Percentiles rank a stretch among this genome's conserved stretches.
phyloP scores from a whole-genome alignment of 306 rosid genomes.

The Echinosophora koreensis region DNA sequence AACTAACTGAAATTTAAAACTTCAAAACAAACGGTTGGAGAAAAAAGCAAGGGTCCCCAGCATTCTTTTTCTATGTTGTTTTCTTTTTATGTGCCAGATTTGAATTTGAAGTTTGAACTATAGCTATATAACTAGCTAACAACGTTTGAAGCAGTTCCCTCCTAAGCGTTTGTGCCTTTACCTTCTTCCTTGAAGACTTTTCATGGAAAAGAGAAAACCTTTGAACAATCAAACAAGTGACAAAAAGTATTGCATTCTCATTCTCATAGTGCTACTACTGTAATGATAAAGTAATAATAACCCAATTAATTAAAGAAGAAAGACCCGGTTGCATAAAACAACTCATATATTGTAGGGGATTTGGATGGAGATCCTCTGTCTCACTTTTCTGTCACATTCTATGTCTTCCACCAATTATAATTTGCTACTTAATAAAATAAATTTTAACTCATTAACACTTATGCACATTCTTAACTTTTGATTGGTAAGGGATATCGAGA shows the following conservation, averaged over 20 bases:
- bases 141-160: slow-evolving; percentile 80
- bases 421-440: too few relatives aligned
- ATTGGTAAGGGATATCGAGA: too few relatives aligned
- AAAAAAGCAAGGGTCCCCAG: slow-evolving; percentile 57
- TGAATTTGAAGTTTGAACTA: slow-evolving; percentile 82
- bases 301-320: slow-evolving; percentile 34
- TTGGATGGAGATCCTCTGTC: too few relatives aligned
- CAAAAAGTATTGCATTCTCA: slow-evolving; percentile 20
- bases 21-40: slow-evolving; percentile 55
- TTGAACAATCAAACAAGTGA: slow-evolving; percentile 44
- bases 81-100: slow-evolving; percentile 60
- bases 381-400: too few relatives aligned
- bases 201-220: slow-evolving; percentile 51
- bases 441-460: too few relatives aligned
- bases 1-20: slow-evolving; percentile 62
- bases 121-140: slow-evolving; percentile 39
- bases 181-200: slow-evolving; percentile 33
- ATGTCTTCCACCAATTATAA: too few relatives aligned
- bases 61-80: slow-evolving; percentile 50
- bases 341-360: too few relatives aligned
- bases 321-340: slow-evolving; percentile 49
- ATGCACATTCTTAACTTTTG: too few relatives aligned
- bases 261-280: slow-evolving; percentile 9
- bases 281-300: slow-evolving; percentile 41
- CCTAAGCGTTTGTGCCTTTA: slow-evolving; percentile 56